phyloP scores from a whole-genome alignment of 176 grass and related monocot genomes.

The Carex littledalei region DNA sequence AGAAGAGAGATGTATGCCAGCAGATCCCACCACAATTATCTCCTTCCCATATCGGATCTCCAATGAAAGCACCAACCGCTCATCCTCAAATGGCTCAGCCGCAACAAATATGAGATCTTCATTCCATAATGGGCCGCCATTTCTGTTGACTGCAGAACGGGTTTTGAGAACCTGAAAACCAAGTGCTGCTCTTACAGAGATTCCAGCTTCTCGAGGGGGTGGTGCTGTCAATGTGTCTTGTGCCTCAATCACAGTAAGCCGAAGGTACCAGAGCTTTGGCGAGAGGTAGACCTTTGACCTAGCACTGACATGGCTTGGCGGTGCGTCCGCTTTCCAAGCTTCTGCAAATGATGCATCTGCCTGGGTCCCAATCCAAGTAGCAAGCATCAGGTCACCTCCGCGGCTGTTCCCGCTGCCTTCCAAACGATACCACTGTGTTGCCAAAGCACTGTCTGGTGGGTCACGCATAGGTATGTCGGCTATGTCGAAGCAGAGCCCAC shows the following conservation, averaged over 20 bases:
- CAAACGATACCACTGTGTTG: constrained; percentile 85
- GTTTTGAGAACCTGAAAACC: constrained; percentile 64
- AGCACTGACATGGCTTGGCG: constrained; percentile 7
- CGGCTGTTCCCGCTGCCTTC: constrained; percentile 43
- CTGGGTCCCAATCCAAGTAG: constrained; percentile 89
- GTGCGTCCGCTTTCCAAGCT: constrained; percentile 81
- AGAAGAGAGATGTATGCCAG: constrained; percentile 42
- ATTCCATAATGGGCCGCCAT: constrained; percentile 73
- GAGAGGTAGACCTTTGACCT: constrained; percentile 76
- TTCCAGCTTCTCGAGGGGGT: constrained; percentile 47
- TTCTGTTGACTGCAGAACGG: constrained; percentile 36
- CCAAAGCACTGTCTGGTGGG: constrained; percentile 63
- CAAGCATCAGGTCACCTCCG: constrained; percentile 70
- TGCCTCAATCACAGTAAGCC: constrained; percentile 73
- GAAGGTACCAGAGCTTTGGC: constrained; percentile 81
- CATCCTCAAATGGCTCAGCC: constrained; percentile 69
- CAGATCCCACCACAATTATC: constrained; percentile 44
- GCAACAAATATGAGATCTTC: constrained; percentile 84
- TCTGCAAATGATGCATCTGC: constrained; percentile 82
- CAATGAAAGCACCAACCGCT: constrained; percentile 61
- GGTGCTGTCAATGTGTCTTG: constrained; percentile 57
- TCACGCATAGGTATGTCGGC: constrained; percentile 67
- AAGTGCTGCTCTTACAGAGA: constrained; percentile 46
- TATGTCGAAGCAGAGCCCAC: constrained; percentile 85
- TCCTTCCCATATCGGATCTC: constrained; percentile 75